Conservation (phyloP, 2,329 filamentous ascomycete genomes). For the Samsoniella hepiali region DNA sequence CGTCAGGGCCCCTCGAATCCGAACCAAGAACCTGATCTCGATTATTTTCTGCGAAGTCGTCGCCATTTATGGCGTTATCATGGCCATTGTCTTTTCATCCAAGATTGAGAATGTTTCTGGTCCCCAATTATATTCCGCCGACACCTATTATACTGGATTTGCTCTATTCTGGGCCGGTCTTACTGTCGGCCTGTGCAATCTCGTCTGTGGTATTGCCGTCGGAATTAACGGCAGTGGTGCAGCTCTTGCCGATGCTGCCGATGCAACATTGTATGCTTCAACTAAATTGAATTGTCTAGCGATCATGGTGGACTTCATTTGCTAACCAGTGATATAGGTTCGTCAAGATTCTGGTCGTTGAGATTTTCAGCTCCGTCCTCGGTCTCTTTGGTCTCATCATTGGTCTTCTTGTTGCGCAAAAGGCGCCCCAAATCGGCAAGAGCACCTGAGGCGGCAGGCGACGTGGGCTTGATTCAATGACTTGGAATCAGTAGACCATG, state of each 20-base stretch:
- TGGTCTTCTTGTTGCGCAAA: constrained; percentile 81
- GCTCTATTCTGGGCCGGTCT: constrained; percentile 95
- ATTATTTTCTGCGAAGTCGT: constrained; percentile 99
- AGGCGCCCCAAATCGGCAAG: constrained; percentile 70
- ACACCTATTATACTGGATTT: constrained; percentile 90
- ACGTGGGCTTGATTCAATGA: constrained; percentile 16
- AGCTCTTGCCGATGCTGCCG: constrained; percentile 91
- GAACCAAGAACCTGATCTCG: constrained; percentile 98
- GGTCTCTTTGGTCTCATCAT: constrained; percentile 96
- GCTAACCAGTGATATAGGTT: constrained; percentile 58
- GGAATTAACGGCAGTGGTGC: constrained; percentile 98
- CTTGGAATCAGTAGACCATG: not conserved
- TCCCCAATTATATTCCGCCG: constrained; percentile 65
- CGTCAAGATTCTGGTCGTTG: constrained; percentile 97
- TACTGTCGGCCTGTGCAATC: constrained; percentile 91
- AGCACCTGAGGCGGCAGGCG: constrained; percentile 20
- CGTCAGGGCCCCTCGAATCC: constrained; percentile 93
- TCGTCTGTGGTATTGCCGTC: constrained; percentile 93
- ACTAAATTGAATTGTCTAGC: constrained; percentile 1
- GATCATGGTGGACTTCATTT: constrained; percentile 16
- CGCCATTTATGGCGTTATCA: constrained; percentile 99
- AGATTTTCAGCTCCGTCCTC: constrained; percentile 97
- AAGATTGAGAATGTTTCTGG: constrained; percentile 69
- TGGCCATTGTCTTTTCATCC: constrained; percentile 96
- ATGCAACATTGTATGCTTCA: constrained; percentile 71